phyloP scores from a whole-genome alignment of 768 basidiomycete genomes.

The Leccinellum luteum region DNA sequence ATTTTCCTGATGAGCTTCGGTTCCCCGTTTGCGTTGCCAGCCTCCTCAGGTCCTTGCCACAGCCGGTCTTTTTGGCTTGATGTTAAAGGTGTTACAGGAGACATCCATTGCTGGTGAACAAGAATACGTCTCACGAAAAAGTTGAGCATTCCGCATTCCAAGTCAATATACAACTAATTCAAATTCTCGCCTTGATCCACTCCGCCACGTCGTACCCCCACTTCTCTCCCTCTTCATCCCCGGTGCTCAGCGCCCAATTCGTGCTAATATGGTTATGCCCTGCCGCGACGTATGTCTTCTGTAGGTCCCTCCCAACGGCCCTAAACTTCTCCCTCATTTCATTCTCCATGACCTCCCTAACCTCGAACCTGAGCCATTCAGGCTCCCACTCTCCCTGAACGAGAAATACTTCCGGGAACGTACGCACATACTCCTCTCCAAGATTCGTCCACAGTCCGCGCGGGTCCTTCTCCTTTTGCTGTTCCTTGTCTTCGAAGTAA shows the following conservation, averaged over 20 bases:
- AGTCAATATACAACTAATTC: background rate
- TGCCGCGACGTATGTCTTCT: slow-evolving; percentile 36
- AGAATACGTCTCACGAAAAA: background rate
- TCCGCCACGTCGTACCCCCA: slow-evolving; percentile 53
- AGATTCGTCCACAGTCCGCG: slow-evolving; percentile 39
- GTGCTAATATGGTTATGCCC: slow-evolving; percentile 67
- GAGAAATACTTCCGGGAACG: slow-evolving; percentile 47
- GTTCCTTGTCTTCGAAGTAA: slow-evolving; percentile 40
- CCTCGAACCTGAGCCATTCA: slow-evolving; percentile 36
- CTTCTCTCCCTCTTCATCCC: slow-evolving; percentile 57
- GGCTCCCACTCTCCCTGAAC: slow-evolving; percentile 56
- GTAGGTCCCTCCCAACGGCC: slow-evolving; percentile 15
- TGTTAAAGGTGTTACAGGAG: too few relatives aligned
- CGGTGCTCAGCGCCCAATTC: slow-evolving; percentile 47
- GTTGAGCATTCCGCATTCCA: slow-evolving; percentile 6
- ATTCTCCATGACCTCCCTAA: slow-evolving; percentile 37
- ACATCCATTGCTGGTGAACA: background rate
- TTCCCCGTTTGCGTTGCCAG: too few relatives aligned
- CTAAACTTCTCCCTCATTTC: slow-evolving; percentile 38
- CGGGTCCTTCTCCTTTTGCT: slow-evolving; percentile 40
- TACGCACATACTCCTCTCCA: slow-evolving; percentile 32
- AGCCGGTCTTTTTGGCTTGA: background rate
- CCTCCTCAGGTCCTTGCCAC: too few relatives aligned
- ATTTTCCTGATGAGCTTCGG: too few relatives aligned
- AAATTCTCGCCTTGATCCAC: slow-evolving; percentile 31